phyloP scores from a whole-genome alignment of 345 rosid species.

The Brassica juncea region DNA sequence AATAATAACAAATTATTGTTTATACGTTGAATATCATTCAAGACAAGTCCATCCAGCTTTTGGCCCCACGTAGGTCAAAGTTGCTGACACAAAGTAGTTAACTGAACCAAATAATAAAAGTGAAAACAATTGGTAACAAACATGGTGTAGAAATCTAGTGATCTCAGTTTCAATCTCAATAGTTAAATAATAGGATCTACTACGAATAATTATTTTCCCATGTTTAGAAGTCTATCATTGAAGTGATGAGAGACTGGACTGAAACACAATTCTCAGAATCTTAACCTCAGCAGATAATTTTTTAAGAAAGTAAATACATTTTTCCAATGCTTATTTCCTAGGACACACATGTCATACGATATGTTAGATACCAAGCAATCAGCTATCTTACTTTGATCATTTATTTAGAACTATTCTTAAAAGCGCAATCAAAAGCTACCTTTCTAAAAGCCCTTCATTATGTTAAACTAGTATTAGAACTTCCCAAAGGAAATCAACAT shows the following conservation, averaged over 20 bases:
- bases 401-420: neutral
- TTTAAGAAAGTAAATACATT: neutral
- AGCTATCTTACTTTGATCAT: neutral
- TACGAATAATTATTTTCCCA: neutral
- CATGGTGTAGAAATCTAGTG: constrained; percentile 1
- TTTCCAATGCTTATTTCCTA: neutral
- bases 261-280: neutral
- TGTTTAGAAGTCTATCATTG: neutral
- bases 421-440: neutral
- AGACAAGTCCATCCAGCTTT: constrained; percentile 20
- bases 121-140: neutral
- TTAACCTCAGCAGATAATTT: neutral
- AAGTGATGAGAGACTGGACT: neutral
- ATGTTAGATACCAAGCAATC: constrained; percentile 1
- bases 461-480: constrained; percentile 7
- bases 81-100: constrained; percentile 23
- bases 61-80: constrained; percentile 28
- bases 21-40: constrained; percentile 18
- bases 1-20: neutral
- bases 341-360: neutral
- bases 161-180: constrained; percentile 8
- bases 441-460: neutral
- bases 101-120: neutral
- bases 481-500: constrained; percentile 23
- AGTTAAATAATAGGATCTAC: neutral